Evolutionary conservation across 805 yeast species (phyloP), one percentile per base, ranked within the genome.

Genomic region (Kuraishia ogatae): DNA sequence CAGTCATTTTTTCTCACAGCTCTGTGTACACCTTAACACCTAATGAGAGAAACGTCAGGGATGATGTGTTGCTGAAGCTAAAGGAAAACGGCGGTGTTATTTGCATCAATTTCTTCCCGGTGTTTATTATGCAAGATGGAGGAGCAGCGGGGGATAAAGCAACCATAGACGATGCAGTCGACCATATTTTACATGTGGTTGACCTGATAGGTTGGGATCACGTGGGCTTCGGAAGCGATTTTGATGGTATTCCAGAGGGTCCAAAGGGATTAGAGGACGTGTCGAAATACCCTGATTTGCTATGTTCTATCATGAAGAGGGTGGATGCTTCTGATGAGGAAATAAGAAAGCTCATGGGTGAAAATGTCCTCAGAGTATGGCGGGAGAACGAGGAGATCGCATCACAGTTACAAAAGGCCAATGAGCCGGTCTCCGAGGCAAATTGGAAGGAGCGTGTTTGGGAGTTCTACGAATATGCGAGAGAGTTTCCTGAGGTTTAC

Each of bases 201-300:
- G 62, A 74, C 19, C 58, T 73, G 6, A 72, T 76, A 24, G 82
- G 82, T 1, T 78, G 80, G 81, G 77, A 75, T 22, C 76, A 75
- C 60, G 80, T 78, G 48, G 82, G 82, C 1, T 60, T 78, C 11
- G 83, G 83, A 0, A 71, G 77, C 2, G 84, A 79, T 62, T 79
- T 78, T 59, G 83, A 79, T 61, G 83, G 83, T 13, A 78, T 78
- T 54, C 76, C 77, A 19, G 62, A 56, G 5, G 80, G 76, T 0
- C 83, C 83, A 8, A 60, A 55, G 17, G 83, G 82, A 0, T 63
- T 80, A 20, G 82, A 79, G 60, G 82, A 80, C 59, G 82, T 78
- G 1, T 76, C 82, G 11, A 80, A 79, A 60, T 80, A 79, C 59
- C 83, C 83, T 0, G 80, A 76, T 43, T 63, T 80, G 54, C 80